These are phyloP conservation scores for Fonsecaea nubica DNA, from an alignment of 2,329 filamentous ascomycete species.

Conservation along the genomic window DNA sequence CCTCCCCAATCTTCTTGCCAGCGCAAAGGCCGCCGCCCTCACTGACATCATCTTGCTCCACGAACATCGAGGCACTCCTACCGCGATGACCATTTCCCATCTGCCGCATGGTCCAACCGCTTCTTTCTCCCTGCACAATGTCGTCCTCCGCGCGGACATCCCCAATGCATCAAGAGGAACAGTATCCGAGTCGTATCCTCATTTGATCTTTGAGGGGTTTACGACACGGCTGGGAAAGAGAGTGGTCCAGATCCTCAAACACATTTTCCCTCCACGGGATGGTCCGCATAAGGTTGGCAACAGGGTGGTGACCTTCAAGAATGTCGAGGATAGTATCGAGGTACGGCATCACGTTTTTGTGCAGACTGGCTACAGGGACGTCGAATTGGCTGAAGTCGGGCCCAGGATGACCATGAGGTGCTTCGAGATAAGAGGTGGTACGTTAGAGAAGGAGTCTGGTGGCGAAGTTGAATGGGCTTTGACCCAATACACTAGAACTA, in stretches of 20 bases:
- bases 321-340: constrained; percentile 86
- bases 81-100: constrained; percentile 84
- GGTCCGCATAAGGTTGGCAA: constrained; percentile 80
- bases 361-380: constrained; percentile 84
- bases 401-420: constrained; percentile 96
- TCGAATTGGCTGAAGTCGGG: constrained; percentile 87
- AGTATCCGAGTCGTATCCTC: constrained; percentile 89
- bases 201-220: constrained; percentile 95
- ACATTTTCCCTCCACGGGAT: constrained; percentile 90
- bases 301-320: constrained; percentile 90
- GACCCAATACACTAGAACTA: constrained; percentile 92
- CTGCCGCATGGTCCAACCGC: constrained; percentile 87
- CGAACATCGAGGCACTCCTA: constrained; percentile 91
- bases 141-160: constrained; percentile 90
- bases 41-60: constrained; percentile 87
- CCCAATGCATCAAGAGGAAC: constrained; percentile 85
- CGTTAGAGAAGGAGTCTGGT: constrained; percentile 81
- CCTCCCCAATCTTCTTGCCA: constrained; percentile 81
- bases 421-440: constrained; percentile 91
- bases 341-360: constrained; percentile 95
- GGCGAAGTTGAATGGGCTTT: constrained; percentile 97
- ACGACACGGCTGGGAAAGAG: constrained; percentile 78
- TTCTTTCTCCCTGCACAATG: constrained; percentile 89
- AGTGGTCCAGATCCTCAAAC: constrained; percentile 88
- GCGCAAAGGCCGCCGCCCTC: constrained; percentile 78